Conservation (phyloP, 345 rosid genomes). For the Garcia nutans region DNA sequence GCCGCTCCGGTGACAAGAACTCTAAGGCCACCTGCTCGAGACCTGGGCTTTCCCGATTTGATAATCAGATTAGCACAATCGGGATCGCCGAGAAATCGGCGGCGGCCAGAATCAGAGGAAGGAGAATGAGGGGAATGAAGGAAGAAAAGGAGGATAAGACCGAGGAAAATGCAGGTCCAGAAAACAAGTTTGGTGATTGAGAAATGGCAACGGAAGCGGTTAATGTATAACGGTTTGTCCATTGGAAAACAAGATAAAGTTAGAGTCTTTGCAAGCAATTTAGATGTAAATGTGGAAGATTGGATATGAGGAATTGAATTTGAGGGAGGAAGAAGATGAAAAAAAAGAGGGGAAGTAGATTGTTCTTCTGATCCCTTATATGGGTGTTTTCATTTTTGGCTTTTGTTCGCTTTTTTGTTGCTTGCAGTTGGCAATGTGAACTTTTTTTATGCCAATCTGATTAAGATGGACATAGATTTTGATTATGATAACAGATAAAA, state of each 20-base stretch:
- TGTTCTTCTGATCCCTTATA: conserved; percentile 1
- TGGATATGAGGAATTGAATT: neutral
- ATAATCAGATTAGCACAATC: conserved; percentile 40
- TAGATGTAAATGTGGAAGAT: neutral
- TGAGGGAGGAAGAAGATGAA: neutral
- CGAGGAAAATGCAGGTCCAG: conserved; percentile 31
- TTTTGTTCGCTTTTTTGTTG: neutral
- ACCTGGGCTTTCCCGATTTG: conserved; percentile 38
- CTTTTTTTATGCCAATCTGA: neutral
- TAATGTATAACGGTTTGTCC: conserved; percentile 31
- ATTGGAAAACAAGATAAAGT: conserved; percentile 1
- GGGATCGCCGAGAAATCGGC: conserved; percentile 38
- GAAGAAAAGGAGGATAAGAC: conserved; percentile 23
- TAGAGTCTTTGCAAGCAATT: neutral
- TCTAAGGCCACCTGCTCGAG: conserved; percentile 30
- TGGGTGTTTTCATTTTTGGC: neutral
- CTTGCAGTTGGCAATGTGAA: neutral
- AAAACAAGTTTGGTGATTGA: conserved; percentile 22
- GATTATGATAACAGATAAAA: too few species aligned
- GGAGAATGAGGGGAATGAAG: conserved; percentile 19
- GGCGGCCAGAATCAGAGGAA: conserved; percentile 24
- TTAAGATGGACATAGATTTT: neutral
- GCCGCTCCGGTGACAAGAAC: conserved; percentile 62
- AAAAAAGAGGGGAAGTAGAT: neutral
- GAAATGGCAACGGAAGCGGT: conserved; percentile 23